Evolutionary conservation across 768 basidiomycete genomes (phyloP), one percentile per base, ranked within the genome.

Genomic region (Coprinopsis strossmayeri): DNA sequence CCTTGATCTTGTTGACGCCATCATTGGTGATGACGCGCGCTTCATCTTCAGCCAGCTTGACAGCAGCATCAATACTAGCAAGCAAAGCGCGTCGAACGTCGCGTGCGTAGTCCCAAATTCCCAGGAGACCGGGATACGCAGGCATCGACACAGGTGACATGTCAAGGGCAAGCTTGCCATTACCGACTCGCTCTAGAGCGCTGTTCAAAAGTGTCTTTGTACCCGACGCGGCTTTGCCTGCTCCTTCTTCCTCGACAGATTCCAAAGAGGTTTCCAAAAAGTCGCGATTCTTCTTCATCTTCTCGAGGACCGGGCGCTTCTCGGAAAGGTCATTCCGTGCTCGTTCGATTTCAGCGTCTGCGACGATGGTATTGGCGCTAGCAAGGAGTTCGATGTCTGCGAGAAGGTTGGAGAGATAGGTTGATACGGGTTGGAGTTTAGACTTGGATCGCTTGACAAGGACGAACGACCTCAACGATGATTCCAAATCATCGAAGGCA

Each of bases 371-470:
- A 60, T 99, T 99, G 53, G 91, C 79, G 10, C 81, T 73, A 2
- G 87, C 87, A 50, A 99, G 81, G 21, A 96, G 70, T 54, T 92
- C 90, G 43, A 99, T 73, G 62, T 99, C 95, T 43, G 82, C 73
- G 51, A 99, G 78, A n/a, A 98, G 76, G 60, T 95, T 84, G 56
- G 77, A 77, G 44, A 99, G 78, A 68, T 95, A 99, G 12, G 91
- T 95, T 52, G 87, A 81, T 11, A 84, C 93, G 13, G 96, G 96
- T 20, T 88, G 83, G 37, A 99, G 84, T 69, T 98, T 99, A 39
- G 92, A 95, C 68, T 91, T 91, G n/a, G 87, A 78, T 23, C 96
- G 85, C 71, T 98, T 98, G 67, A 85, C 82, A 53, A 98, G 83
- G 10, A 99, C 93, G 64, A 99, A 99, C 0, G 91, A 92, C 15